These are phyloP conservation scores for Mrakia blollopis DNA, from an alignment of 768 basidiomycete genomes.

Conservation along the genomic window DNA sequence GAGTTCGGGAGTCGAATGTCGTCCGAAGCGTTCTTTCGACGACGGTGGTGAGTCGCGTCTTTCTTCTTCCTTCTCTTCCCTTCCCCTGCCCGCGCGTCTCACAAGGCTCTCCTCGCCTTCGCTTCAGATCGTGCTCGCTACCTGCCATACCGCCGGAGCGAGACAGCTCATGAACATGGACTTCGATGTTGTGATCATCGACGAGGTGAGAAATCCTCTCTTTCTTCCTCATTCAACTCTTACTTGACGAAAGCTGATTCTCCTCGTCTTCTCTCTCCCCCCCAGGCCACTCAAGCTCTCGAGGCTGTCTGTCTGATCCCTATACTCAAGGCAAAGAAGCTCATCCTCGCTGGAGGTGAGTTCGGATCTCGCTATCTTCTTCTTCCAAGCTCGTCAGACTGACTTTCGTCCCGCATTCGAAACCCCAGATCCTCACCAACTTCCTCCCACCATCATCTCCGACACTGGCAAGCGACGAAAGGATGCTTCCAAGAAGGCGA, in stretches of 20 bases:
- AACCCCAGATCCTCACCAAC: slow-evolving; percentile 46
- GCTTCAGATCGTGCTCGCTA: slow-evolving; percentile 75
- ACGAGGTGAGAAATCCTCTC: slow-evolving; percentile 56
- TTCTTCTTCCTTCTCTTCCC: neutral
- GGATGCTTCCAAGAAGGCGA: slow-evolving; percentile 34
- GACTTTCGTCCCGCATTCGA: neutral
- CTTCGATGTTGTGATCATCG: slow-evolving; percentile 93
- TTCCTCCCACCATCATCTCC: slow-evolving; percentile 82
- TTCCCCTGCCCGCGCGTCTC: too few species aligned
- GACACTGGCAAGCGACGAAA: slow-evolving; percentile 44
- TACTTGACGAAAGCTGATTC: neutral
- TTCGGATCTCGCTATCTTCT: slow-evolving; percentile 52
- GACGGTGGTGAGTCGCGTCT: slow-evolving; percentile 56
- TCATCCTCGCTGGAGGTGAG: slow-evolving; percentile 36
- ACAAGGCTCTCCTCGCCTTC: neutral
- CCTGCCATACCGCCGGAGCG: slow-evolving; percentile 89
- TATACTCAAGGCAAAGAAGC: slow-evolving; percentile 80
- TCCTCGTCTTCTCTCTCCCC: neutral
- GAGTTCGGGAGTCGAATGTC: slow-evolving; percentile 79
- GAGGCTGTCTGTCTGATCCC: slow-evolving; percentile 83
- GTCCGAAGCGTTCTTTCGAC: slow-evolving; percentile 72
- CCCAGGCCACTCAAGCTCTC: slow-evolving; percentile 77
- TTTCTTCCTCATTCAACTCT: too few species aligned
- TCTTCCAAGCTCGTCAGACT: slow-evolving; percentile 39
- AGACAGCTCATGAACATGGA: slow-evolving; percentile 66